A percentile compares a stretch with the other conserved stretches of the same genome.
phyloP scores from a whole-genome alignment of 352 stramenopile species.

The Aphanomyces invadans region DNA sequence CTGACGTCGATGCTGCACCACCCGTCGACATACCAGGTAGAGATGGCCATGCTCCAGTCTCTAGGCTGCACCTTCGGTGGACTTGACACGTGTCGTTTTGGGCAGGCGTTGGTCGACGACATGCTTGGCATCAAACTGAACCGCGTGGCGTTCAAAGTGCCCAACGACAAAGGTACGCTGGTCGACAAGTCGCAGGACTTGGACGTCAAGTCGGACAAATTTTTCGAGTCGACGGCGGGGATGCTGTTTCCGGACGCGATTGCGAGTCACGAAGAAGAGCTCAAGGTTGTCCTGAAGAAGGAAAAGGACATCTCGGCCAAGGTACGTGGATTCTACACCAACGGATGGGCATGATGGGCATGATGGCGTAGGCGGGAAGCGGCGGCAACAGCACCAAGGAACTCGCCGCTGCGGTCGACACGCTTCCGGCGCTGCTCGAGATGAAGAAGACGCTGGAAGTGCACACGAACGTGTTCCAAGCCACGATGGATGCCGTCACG shows the following conservation, averaged over 20 bases:
- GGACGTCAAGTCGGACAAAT: constrained; percentile 73
- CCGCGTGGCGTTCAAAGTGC: constrained; percentile 88
- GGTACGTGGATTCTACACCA: too few species aligned
- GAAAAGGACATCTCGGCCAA: constrained; percentile 71
- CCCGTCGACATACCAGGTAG: constrained; percentile 82
- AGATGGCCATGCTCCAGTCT: neutral
- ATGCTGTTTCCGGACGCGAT: constrained; percentile 76
- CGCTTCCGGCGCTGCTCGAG: constrained; percentile 65
- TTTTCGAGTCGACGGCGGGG: constrained; percentile 70
- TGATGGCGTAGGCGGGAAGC: constrained; percentile 14
- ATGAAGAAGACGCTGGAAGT: constrained; percentile 87
- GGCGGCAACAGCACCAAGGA: constrained; percentile 50
- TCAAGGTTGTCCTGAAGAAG: constrained; percentile 81
- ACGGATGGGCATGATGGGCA: too few species aligned
- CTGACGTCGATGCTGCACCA: constrained; percentile 93
- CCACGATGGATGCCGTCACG: constrained; percentile 68
- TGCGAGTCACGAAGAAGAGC: constrained; percentile 81
- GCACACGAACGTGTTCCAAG: constrained; percentile 84
- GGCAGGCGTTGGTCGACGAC: constrained; percentile 92
- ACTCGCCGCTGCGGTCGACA: constrained; percentile 75
- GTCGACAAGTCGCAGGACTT: constrained; percentile 73
- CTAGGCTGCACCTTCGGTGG: too few species aligned
- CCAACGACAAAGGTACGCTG: constrained; percentile 26
- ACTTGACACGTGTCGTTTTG: too few species aligned
- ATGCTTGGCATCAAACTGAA: constrained; percentile 94